Percentiles rank a stretch among this genome's conserved stretches.
Evolutionary conservation across 495 filamentous ascomycete species (phyloP).

Genomic region (Penicillium nucicola): DNA sequence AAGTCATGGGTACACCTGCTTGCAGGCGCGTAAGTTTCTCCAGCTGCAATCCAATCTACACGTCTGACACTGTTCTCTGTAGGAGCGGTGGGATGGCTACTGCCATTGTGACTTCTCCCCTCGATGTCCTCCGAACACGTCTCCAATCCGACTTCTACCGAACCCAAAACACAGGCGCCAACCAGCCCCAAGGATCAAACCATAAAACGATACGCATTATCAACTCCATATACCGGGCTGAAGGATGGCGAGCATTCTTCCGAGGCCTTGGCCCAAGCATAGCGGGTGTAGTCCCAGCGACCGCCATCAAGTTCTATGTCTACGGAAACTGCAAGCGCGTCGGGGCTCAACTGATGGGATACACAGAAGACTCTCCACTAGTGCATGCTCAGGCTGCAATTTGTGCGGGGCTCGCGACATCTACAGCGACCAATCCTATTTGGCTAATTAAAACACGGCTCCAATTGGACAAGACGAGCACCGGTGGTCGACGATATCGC

Average conservation of each 20-base stretch:
- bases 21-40: conserved; percentile 71
- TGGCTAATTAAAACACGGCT: conserved; percentile 90
- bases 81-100: conserved; percentile 85
- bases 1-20: conserved; percentile 75
- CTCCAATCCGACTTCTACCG: conserved; percentile 90
- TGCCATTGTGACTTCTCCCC: conserved; percentile 75
- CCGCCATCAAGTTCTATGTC: conserved; percentile 83
- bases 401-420: conserved; percentile 72
- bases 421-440: conserved; percentile 86
- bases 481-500: conserved; percentile 66
- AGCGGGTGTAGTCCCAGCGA: conserved; percentile 80
- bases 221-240: conserved; percentile 66
- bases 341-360: conserved; percentile 62
- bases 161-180: not conserved
- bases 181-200: conserved; percentile 41
- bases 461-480: conserved; percentile 74
- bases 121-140: conserved; percentile 86
- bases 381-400: conserved; percentile 74
- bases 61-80: conserved; percentile 8
- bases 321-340: conserved; percentile 86
- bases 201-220: conserved; percentile 81
- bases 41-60: conserved; percentile 9
- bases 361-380: conserved; percentile 61
- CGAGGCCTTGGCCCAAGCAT: conserved; percentile 87
- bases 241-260: conserved; percentile 83